These are phyloP conservation scores for Miscanthus sacchariflorus DNA, from an alignment of 202 grass and related monocot species.

Conservation along the genomic window DNA sequence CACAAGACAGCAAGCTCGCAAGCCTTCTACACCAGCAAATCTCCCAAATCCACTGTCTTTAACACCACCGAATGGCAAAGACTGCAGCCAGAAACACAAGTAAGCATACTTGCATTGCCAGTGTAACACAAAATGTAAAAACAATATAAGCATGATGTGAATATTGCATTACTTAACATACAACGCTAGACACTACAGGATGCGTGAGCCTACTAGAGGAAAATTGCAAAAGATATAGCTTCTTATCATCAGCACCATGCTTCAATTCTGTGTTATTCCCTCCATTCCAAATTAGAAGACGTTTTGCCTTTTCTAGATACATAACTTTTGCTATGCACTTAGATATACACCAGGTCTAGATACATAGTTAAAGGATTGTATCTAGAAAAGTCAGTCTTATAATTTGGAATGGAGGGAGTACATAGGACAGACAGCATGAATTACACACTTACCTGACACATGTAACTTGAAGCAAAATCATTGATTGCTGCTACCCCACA, in stretches of 20 bases:
- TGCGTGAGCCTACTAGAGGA: not conserved
- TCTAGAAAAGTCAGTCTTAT: no score
- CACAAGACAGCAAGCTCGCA: constrained; percentile 95
- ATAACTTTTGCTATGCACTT: no score
- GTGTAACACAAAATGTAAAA: constrained; percentile 9
- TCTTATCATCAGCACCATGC: not conserved
- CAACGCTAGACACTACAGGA: not conserved
- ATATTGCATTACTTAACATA: not conserved
- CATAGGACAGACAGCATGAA: not conserved
- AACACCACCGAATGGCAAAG: constrained; percentile 95
- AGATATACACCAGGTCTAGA: no score
- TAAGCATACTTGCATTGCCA: constrained; percentile 14
- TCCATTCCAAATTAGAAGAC: no score
- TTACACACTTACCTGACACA: constrained; percentile 79
- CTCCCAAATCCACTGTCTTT: constrained; percentile 99
- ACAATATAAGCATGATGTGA: not conserved
- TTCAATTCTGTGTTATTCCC: not conserved
- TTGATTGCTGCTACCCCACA: constrained; percentile 92
- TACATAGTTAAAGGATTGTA: no score
- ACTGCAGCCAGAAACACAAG: constrained; percentile 54
- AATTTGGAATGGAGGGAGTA: not conserved
- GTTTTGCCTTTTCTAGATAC: no score
- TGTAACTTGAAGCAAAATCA: constrained; percentile 97
- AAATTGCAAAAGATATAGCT: not conserved
- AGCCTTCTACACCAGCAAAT: constrained; percentile 93